Evolutionary conservation across 768 basidiomycete genomes (phyloP).

Genomic region (Leccinum subgranulosum): DNA sequence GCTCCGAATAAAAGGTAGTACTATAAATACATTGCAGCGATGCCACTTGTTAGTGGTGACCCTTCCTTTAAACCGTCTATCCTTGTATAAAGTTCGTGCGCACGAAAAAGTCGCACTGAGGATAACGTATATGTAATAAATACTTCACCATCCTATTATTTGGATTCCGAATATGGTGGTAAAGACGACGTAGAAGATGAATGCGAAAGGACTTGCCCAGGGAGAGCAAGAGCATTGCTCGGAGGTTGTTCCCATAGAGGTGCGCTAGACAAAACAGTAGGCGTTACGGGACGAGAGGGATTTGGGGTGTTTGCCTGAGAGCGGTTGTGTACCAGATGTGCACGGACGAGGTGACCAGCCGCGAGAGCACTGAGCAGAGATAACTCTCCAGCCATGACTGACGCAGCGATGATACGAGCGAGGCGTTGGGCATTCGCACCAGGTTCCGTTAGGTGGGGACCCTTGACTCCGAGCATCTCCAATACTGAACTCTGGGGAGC

Average conservation of each 20-base stretch:
- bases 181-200: conserved; percentile 39
- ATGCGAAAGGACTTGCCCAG: conserved; percentile 27
- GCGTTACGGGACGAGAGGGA: conserved; percentile 58
- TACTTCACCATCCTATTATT: conserved; percentile 15
- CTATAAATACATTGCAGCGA: neutral
- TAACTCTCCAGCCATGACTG: conserved; percentile 98
- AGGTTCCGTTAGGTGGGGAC: conserved; percentile 82
- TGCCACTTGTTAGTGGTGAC: neutral
- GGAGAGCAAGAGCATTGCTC: conserved; percentile 1
- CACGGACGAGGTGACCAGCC: conserved; percentile 90
- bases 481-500: conserved; percentile 87
- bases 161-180: conserved; percentile 40
- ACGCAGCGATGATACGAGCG: conserved; percentile 84
- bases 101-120: conserved; percentile 5
- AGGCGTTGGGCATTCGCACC: conserved; percentile 88
- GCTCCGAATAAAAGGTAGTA: no score
- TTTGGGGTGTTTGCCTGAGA: conserved; percentile 78
- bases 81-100: neutral
- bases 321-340: conserved; percentile 91
- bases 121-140: conserved; percentile 23
- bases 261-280: conserved; percentile 36
- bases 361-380: conserved; percentile 90
- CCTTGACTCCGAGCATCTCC: conserved; percentile 90
- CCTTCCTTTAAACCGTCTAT: neutral
- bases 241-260: conserved; percentile 25